phyloP scores from a whole-genome alignment of 108 stramenopile species.

The Pseudonitzschia multiseries region DNA sequence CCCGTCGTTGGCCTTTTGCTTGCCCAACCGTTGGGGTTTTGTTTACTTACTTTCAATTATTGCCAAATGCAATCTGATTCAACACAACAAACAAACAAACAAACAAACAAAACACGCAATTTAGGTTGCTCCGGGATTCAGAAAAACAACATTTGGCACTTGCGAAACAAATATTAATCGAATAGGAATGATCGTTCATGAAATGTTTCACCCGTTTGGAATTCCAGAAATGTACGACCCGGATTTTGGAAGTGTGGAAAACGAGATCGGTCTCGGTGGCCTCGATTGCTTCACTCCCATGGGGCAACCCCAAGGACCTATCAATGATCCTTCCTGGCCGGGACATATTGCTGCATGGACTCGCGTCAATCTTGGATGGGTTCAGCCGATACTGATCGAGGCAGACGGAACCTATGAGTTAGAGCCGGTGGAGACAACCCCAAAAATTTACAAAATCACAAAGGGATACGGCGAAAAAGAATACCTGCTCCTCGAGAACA shows the following conservation, averaged over 20 bases:
- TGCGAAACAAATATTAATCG: conserved; percentile 26
- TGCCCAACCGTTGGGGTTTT: too few relatives aligned
- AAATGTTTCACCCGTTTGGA: conserved; percentile 42
- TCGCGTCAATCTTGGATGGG: conserved; percentile 53
- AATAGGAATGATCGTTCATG: conserved; percentile 46
- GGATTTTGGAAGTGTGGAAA: neutral
- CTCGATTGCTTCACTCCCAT: conserved; percentile 16
- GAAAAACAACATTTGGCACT: too few relatives aligned
- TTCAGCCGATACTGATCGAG: conserved; percentile 39
- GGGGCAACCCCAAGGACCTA: neutral
- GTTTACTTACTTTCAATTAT: too few relatives aligned
- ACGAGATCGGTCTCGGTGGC: conserved; percentile 12
- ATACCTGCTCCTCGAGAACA: conserved; percentile 77
- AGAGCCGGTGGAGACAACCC: conserved; percentile 38
- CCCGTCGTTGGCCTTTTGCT: too few relatives aligned
- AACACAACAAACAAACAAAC: too few relatives aligned
- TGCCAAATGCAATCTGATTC: too few relatives aligned
- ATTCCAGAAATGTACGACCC: conserved; percentile 47
- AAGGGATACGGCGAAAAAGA: conserved; percentile 43
- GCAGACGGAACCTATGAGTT: conserved; percentile 48
- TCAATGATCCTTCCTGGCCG: conserved; percentile 29
- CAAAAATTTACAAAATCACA: conserved; percentile 46
- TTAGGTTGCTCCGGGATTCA: conserved; percentile 28
- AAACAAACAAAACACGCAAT: too few relatives aligned
- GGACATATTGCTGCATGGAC: conserved; percentile 48